Evolutionary conservation across 1,284 basidiomycete species (phyloP).

Genomic region (Nidula niveotomentosa): DNA sequence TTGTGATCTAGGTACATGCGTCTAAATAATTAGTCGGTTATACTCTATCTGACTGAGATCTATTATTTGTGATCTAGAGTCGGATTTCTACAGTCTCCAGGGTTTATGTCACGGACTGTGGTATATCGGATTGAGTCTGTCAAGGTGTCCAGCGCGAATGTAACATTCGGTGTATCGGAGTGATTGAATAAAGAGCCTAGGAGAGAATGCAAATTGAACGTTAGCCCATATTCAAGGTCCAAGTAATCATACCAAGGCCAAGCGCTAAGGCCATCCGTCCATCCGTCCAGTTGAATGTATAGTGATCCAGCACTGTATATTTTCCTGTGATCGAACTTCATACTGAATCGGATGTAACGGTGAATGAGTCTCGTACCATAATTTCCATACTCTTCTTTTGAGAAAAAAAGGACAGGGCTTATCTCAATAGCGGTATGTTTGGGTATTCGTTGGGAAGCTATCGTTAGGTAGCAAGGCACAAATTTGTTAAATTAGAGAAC

Average conservation of each 20-base stretch:
- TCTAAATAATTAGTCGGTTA: too few species aligned
- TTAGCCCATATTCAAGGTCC: not conserved
- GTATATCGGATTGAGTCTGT: constrained; percentile 70
- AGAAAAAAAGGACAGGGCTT: constrained; percentile 84
- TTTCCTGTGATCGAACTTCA: constrained; percentile 23
- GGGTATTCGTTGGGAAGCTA: constrained; percentile 61
- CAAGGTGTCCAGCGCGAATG: constrained; percentile 53
- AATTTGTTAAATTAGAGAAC: too few species aligned
- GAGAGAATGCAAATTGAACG: not conserved
- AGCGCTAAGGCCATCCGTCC: constrained; percentile 86
- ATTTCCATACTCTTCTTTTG: constrained; percentile 67
- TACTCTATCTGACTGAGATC: too few species aligned
- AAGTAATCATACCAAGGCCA: constrained; percentile 69
- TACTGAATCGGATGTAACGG: not conserved
- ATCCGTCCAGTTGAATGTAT: constrained; percentile 83
- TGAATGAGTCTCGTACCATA: constrained; percentile 38
- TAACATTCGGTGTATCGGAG: constrained; percentile 69
- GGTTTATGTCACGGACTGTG: constrained; percentile 49
- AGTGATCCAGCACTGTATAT: constrained; percentile 79
- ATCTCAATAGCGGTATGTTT: constrained; percentile 75
- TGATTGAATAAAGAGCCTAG: constrained; percentile 84
- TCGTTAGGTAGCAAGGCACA: constrained; percentile 10
- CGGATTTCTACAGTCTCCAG: too few species aligned
- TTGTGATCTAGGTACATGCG: too few species aligned
- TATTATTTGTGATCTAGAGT: too few species aligned